phyloP scores from a whole-genome alignment of 2,329 filamentous ascomycete genomes.

The Sporothrix curviconia region DNA sequence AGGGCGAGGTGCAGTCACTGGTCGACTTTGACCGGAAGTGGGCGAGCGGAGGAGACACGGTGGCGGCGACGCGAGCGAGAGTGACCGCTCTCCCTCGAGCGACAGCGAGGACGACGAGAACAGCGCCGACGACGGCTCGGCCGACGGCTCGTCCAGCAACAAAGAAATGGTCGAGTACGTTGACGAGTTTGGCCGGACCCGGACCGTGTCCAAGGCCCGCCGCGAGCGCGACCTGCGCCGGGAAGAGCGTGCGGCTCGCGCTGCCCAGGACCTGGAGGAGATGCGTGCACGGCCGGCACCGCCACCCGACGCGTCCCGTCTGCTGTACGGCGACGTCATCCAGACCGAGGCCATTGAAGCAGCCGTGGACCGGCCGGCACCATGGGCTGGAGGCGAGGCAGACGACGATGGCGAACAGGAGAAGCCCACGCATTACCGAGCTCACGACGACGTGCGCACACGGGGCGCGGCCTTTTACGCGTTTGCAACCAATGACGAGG shows the following conservation, averaged over 20 bases:
- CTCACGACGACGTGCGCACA: conserved; percentile 71
- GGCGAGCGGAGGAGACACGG: conserved; percentile 56
- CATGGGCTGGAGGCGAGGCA: conserved; percentile 38
- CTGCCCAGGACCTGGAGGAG: conserved; percentile 54
- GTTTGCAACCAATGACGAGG: conserved; percentile 75
- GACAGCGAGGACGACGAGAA: conserved; percentile 66
- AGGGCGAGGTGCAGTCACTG: conserved; percentile 59
- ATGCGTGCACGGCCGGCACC: conserved; percentile 62
- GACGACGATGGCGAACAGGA: conserved; percentile 26
- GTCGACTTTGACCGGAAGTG: conserved; percentile 97
- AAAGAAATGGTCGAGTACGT: conserved; percentile 79
- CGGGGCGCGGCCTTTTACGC: conserved; percentile 90
- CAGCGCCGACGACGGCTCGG: conserved; percentile 36
- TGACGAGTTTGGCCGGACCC: conserved; percentile 85
- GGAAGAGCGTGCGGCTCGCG: conserved; percentile 41
- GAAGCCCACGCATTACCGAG: conserved; percentile 71
- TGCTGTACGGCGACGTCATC: conserved; percentile 82
- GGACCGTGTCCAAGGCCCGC: conserved; percentile 64
- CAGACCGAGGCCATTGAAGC: conserved; percentile 73
- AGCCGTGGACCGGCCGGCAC: conserved; percentile 72
- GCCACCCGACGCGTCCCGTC: conserved; percentile 45
- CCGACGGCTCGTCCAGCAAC: no score
- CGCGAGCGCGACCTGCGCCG: conserved; percentile 56
- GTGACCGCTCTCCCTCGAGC: conserved; percentile 57
- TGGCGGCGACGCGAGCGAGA: conserved; percentile 20